These are phyloP conservation scores for Boletellus ananas DNA, from an alignment of 768 basidiomycete genomes.

Conservation along the genomic window DNA sequence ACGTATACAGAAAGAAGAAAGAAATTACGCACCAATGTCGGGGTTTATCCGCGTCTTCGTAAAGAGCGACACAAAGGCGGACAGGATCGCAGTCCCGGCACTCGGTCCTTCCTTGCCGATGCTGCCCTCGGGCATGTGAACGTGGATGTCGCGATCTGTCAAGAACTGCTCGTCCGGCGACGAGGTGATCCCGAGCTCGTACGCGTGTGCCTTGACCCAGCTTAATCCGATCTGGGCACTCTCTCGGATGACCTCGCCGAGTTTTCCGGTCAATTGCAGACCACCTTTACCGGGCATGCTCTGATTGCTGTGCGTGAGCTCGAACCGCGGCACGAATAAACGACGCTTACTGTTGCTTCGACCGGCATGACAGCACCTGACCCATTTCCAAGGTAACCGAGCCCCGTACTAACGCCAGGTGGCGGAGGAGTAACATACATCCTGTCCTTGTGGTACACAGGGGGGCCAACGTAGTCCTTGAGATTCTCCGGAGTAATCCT, in stretches of 20 bases:
- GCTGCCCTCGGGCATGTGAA: constrained; percentile 96
- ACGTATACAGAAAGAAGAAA: not conserved
- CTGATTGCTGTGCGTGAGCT: constrained; percentile 35
- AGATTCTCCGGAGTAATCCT: constrained; percentile 82
- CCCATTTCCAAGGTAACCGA: constrained; percentile 96
- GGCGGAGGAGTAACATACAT: constrained; percentile 81
- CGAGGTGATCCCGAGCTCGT: constrained; percentile 80
- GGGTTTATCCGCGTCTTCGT: constrained; percentile 79
- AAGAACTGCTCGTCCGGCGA: constrained; percentile 71
- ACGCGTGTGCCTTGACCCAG: constrained; percentile 91
- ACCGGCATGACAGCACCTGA: constrained; percentile 97
- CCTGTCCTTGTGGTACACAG: constrained; percentile 91
- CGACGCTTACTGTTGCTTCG: constrained; percentile 74
- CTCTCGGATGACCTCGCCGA: constrained; percentile 97
- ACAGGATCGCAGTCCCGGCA: constrained; percentile 90
- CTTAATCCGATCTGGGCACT: constrained; percentile 92
- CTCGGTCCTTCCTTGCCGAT: constrained; percentile 95
- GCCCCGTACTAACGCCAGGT: constrained; percentile 89
- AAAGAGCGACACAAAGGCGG: constrained; percentile 89
- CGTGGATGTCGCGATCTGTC: constrained; percentile 83
- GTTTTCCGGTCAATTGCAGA: constrained; percentile 91
- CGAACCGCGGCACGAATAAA: not conserved
- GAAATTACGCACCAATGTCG: constrained; percentile 69
- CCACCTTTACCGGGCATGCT: constrained; percentile 95
- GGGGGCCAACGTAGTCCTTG: constrained; percentile 96